A percentile compares a stretch with the other conserved stretches of the same genome.
phyloP scores from a whole-genome alignment of 2,329 filamentous ascomycete genomes.

The Karstenula rhodostoma region DNA sequence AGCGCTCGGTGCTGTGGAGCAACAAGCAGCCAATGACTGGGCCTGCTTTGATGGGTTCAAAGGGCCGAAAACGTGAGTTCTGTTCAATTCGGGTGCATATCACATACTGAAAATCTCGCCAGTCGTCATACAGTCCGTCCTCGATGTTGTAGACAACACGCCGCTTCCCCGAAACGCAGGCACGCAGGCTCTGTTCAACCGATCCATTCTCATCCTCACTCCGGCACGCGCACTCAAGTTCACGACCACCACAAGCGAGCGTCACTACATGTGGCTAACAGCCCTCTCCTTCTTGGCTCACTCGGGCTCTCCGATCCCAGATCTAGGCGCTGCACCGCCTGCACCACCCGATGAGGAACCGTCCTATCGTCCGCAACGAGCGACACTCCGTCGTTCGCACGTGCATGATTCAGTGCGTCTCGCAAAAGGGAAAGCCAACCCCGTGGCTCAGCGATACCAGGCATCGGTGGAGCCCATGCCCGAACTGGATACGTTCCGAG shows the following conservation, averaged over 20 bases:
- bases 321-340: constrained; percentile 66
- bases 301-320: constrained; percentile 81
- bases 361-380: constrained; percentile 45
- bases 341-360: constrained; percentile 36
- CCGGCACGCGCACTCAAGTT: constrained; percentile 95
- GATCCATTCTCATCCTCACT: constrained; percentile 93
- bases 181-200: constrained; percentile 73
- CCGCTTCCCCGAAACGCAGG: constrained; percentile 75
- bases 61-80: constrained; percentile 87
- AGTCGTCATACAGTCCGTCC: constrained; percentile 95
- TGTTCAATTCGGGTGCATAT: no score
- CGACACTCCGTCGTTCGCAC: constrained; percentile 60
- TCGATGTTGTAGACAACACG: constrained; percentile 96
- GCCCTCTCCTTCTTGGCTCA: constrained; percentile 94
- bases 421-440: constrained; percentile 72
- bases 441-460: constrained; percentile 46
- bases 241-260: constrained; percentile 80
- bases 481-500: constrained; percentile 38
- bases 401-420: constrained; percentile 91
- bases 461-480: constrained; percentile 40
- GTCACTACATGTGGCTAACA: constrained; percentile 94
- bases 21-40: constrained; percentile 94
- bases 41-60: constrained; percentile 89
- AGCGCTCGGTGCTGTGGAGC: constrained; percentile 96
- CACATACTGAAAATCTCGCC: constrained; percentile 23